phyloP scores from a whole-genome alignment of 2,329 filamentous ascomycete genomes.

The Aphanoascus verrucosus region DNA sequence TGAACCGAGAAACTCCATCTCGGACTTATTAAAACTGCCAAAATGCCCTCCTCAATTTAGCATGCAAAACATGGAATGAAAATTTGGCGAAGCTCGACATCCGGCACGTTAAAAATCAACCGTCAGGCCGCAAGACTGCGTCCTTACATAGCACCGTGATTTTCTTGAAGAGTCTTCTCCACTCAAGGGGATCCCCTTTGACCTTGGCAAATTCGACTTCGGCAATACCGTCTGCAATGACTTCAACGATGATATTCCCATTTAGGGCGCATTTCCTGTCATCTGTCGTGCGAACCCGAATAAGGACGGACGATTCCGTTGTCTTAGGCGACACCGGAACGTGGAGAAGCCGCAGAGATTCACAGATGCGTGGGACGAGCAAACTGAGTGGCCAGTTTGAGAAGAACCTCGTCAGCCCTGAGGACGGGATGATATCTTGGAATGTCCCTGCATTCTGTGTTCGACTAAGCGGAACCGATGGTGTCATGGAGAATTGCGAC shows the following conservation, averaged over 20 bases:
- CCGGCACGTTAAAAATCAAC: slow-evolving; percentile 17
- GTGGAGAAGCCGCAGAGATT: slow-evolving; percentile 74
- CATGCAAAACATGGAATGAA: too few relatives aligned
- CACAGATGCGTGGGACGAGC: slow-evolving; percentile 67
- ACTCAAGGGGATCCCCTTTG: slow-evolving; percentile 92
- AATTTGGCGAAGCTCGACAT: neutral
- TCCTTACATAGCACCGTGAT: slow-evolving; percentile 81
- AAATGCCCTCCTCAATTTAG: too few relatives aligned
- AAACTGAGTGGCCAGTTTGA: slow-evolving; percentile 65
- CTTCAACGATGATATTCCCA: slow-evolving; percentile 37
- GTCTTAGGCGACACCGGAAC: slow-evolving; percentile 50
- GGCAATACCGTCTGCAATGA: slow-evolving; percentile 49
- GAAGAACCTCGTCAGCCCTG: slow-evolving; percentile 84
- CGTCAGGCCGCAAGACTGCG: slow-evolving; percentile 57
- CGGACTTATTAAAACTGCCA: too few relatives aligned
- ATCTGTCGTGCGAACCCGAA: slow-evolving; percentile 64
- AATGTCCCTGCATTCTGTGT: slow-evolving; percentile 86
- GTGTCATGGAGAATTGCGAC: slow-evolving; percentile 71
- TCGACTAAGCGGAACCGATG: slow-evolving; percentile 66
- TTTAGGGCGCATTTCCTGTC: slow-evolving; percentile 37
- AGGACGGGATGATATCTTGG: slow-evolving; percentile 78
- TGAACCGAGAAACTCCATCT: too few relatives aligned
- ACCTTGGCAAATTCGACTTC: slow-evolving; percentile 89
- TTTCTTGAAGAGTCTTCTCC: slow-evolving; percentile 94
- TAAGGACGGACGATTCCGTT: slow-evolving; percentile 43